These are phyloP conservation scores for Pseudocercospora pini-densiflorae DNA, from an alignment of 2,329 filamentous ascomycete genomes.

Conservation along the genomic window DNA sequence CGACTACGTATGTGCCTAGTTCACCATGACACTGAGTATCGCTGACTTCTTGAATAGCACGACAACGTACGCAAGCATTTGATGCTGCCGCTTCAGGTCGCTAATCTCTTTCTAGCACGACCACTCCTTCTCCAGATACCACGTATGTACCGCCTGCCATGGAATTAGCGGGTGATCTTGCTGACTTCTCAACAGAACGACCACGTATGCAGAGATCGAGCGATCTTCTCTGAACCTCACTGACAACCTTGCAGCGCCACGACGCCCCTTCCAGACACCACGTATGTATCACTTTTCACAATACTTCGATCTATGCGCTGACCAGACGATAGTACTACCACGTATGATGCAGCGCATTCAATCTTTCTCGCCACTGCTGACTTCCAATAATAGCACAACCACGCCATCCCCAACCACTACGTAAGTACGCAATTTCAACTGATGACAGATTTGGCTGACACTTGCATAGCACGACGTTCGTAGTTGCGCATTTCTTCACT, in stretches of 20 bases:
- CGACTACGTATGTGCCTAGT: background rate
- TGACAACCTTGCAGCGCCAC: background rate
- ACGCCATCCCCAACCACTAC: background rate
- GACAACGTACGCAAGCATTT: background rate
- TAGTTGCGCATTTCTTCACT: too few relatives aligned
- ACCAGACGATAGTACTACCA: background rate
- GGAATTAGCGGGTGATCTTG: background rate
- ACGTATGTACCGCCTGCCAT: background rate
- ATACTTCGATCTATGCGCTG: background rate
- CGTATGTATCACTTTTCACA: background rate
- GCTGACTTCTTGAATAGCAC: background rate
- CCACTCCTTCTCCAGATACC: background rate
- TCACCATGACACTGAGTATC: background rate
- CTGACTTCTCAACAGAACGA: background rate
- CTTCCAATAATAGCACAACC: background rate
- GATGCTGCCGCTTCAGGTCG: background rate
- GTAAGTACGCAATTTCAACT: background rate
- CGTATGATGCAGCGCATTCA: background rate
- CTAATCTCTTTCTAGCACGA: background rate
- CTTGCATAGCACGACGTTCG: too few relatives aligned
- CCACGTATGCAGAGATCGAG: background rate
- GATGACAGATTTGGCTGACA: too few relatives aligned
- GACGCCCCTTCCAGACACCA: background rate
- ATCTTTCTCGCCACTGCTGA: background rate
- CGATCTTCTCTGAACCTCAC: background rate